phyloP scores from a whole-genome alignment of 2,329 filamentous ascomycete species.

The Anthostomella pinea region DNA sequence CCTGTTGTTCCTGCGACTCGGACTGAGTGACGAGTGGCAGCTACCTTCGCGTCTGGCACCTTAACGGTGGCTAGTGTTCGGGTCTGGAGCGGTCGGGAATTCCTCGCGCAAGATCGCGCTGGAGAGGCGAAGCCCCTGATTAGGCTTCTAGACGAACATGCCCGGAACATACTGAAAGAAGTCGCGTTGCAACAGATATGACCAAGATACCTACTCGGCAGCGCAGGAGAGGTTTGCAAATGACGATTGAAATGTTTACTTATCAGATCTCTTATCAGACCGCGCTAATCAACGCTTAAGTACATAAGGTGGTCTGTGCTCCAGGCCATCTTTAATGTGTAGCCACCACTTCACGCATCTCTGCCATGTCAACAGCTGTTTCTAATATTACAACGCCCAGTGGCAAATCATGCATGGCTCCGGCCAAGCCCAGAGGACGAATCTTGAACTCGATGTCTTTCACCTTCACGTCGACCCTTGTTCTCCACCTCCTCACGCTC shows the following conservation, averaged over 20 bases:
- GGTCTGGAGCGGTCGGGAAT: constrained; percentile 13
- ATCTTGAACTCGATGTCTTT: no score
- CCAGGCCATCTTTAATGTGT: no score
- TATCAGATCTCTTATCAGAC: constrained; percentile 17
- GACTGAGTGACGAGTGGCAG: background rate
- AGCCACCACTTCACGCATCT: no score
- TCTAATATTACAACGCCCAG: no score
- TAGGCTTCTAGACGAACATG: constrained; percentile 20
- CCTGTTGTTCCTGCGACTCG: background rate
- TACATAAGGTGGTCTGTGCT: no score
- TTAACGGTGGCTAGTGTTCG: constrained; percentile 25
- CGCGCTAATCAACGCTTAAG: no score
- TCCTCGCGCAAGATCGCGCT: constrained; percentile 12
- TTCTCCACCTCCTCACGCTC: no score
- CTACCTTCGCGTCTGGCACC: constrained; percentile 25
- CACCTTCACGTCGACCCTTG: no score
- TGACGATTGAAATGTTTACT: constrained; percentile 14
- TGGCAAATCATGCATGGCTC: no score
- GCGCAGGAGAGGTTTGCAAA: constrained; percentile 14
- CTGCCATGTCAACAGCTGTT: no score
- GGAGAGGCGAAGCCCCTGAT: constrained; percentile 23
- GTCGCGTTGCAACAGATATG: constrained; percentile 1
- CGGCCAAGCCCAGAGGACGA: no score
- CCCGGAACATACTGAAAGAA: constrained; percentile 27
- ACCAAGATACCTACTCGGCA: background rate